Conservation (phyloP, 257 asterid genomes). For the Cynanchum wilfordii region DNA sequence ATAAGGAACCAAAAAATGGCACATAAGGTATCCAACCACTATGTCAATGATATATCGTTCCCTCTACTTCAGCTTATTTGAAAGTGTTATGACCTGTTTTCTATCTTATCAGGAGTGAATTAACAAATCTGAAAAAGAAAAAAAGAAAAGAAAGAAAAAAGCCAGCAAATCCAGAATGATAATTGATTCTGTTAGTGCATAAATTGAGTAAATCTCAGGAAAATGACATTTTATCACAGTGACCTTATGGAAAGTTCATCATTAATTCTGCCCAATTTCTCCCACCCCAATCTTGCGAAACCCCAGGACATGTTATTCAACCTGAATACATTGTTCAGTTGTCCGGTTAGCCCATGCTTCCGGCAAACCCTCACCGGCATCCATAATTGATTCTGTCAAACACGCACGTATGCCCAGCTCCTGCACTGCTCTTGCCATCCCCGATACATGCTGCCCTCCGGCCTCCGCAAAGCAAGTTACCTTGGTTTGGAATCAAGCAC, state of each 20-base stretch:
- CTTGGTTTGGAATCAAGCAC: slow-evolving; percentile 19
- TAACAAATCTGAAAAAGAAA: neutral
- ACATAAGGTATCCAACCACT: neutral
- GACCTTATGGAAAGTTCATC: neutral
- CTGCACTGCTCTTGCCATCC: slow-evolving; percentile 71
- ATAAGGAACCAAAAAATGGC: neutral
- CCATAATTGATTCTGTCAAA: slow-evolving; percentile 72
- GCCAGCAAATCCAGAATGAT: neutral
- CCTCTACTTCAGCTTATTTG: neutral
- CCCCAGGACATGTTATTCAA: slow-evolving; percentile 3
- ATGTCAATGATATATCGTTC: neutral
- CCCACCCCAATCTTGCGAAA: neutral
- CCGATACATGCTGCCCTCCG: slow-evolving; percentile 76
- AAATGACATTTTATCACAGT: neutral
- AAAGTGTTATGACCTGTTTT: neutral
- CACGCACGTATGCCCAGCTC: slow-evolving; percentile 69
- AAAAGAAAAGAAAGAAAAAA: neutral
- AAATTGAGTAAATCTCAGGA: neutral
- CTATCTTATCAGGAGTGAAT: neutral
- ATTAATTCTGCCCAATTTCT: neutral
- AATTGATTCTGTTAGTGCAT: neutral
- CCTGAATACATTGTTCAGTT: slow-evolving; percentile 65
- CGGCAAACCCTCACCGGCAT: slow-evolving; percentile 73
- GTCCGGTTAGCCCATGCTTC: slow-evolving; percentile 53
- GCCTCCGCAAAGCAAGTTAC: slow-evolving; percentile 91